A percentile compares a stretch with the other conserved stretches of the same genome.
These are phyloP conservation scores for Immersiella caudata DNA, from an alignment of 495 filamentous ascomycete genomes.

Conservation along the genomic window DNA sequence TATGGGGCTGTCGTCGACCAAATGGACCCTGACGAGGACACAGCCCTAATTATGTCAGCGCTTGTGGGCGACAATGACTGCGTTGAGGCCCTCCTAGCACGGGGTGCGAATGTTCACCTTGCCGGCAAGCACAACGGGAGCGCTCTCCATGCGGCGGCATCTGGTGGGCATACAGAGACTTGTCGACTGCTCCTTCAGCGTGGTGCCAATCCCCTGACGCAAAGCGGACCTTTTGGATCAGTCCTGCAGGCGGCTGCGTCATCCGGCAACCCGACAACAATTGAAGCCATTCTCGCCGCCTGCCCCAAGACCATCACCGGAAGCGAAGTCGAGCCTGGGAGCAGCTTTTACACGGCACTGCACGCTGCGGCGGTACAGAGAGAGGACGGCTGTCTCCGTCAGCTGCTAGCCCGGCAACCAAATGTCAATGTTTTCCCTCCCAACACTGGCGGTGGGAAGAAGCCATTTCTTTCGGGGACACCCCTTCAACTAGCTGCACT, in stretches of 20 bases:
- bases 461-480: constrained; percentile 10
- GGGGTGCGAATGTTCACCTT: constrained; percentile 16
- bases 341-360: constrained; percentile 17
- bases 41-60: constrained; percentile 18
- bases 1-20: constrained; percentile 9
- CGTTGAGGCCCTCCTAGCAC: constrained; percentile 19
- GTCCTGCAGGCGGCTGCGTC: constrained; percentile 21
- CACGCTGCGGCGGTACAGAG: constrained; percentile 22
- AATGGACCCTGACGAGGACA: constrained; percentile 20
- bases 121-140: constrained; percentile 16
- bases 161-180: constrained; percentile 15
- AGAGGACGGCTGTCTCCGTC: constrained; percentile 17
- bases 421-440: constrained; percentile 18
- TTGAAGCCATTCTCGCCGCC: constrained; percentile 6
- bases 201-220: constrained; percentile 9
- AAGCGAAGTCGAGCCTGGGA: neutral
- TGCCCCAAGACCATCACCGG: neutral
- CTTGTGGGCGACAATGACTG: constrained; percentile 19
- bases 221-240: constrained; percentile 12
- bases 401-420: constrained; percentile 10
- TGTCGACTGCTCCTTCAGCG: constrained; percentile 14
- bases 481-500: constrained; percentile 11
- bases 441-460: neutral
- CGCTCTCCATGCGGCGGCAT: constrained; percentile 20
- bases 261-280: constrained; percentile 2